Evolutionary conservation across 257 asterid species (phyloP).

Genomic region (Solanum gandarillasii): DNA sequence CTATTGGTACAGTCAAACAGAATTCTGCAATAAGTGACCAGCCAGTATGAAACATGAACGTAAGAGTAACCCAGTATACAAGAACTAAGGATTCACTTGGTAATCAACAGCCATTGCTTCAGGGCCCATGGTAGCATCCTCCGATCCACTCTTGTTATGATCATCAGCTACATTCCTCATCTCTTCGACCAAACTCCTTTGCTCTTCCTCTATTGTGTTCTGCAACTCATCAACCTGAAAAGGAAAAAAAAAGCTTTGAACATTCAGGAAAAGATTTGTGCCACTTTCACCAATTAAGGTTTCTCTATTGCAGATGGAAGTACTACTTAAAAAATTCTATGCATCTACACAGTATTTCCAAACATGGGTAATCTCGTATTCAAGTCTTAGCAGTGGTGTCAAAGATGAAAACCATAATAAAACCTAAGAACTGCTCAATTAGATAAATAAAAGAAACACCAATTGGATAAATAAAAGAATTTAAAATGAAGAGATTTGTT

Average conservation of each 20-base stretch:
- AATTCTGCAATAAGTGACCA: not conserved
- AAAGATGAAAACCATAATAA: not conserved
- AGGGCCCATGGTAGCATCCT: constrained; percentile 44
- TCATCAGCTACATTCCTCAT: constrained; percentile 63
- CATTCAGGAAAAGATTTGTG: not conserved
- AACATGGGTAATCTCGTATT: not conserved
- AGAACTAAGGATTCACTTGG: not conserved
- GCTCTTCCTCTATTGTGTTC: constrained; percentile 85
- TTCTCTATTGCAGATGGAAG: not conserved
- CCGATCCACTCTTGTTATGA: constrained; percentile 42
- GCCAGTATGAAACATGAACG: not conserved
- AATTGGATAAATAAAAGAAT: not conserved
- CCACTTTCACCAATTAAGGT: not conserved
- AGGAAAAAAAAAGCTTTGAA: not conserved
- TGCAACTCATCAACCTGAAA: constrained; percentile 92
- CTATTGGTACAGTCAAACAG: not conserved
- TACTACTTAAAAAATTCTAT: not conserved
- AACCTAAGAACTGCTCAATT: not conserved
- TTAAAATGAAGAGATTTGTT: not conserved
- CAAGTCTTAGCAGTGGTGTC: not conserved
- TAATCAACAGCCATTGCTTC: constrained; percentile 83
- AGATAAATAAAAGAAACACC: not conserved
- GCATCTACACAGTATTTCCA: not conserved
- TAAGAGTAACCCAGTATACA: not conserved
- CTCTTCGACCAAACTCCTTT: constrained; percentile 74